phyloP scores from a whole-genome alignment of 2,329 filamentous ascomycete species.

The Zymoseptoria tritici region DNA sequence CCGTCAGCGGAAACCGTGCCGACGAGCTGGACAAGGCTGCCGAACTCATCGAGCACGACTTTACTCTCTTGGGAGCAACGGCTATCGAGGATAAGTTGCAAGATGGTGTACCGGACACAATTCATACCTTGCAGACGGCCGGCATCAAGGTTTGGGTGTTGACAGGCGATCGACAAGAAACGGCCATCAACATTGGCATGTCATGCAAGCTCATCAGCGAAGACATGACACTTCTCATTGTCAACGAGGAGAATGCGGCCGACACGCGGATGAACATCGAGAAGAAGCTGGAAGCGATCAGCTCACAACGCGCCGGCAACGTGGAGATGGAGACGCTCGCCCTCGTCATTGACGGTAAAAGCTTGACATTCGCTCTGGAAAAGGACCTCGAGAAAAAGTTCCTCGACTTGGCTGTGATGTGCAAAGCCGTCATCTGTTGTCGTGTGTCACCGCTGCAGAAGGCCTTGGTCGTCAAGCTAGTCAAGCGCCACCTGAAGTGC shows the following conservation, averaged over 20 bases:
- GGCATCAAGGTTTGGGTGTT: constrained; percentile 99
- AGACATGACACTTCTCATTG: constrained; percentile 94
- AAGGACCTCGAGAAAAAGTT: constrained; percentile 90
- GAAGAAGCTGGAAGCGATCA: constrained; percentile 89
- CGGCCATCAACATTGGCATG: constrained; percentile 99
- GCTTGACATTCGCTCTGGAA: constrained; percentile 85
- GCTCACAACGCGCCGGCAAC: constrained; percentile 67
- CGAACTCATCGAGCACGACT: constrained; percentile 88
- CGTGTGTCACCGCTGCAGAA: constrained; percentile 97
- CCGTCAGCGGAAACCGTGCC: constrained; percentile 81
- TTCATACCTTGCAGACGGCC: constrained; percentile 90
- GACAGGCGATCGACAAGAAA: constrained; percentile 95
- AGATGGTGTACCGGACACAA: constrained; percentile 95
- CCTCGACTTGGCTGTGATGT: constrained; percentile 85
- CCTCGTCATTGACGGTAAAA: constrained; percentile 92
- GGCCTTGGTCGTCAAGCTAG: constrained; percentile 92
- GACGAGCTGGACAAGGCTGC: constrained; percentile 96
- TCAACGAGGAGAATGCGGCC: constrained; percentile 78
- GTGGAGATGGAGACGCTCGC: constrained; percentile 81
- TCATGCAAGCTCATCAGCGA: constrained; percentile 97
- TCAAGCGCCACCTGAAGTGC: constrained; percentile 87
- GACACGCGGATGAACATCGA: constrained; percentile 81
- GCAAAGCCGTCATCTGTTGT: constrained; percentile 96
- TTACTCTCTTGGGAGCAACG: constrained; percentile 85
- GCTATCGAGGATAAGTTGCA: constrained; percentile 96